phyloP scores from a whole-genome alignment of 2,329 filamentous ascomycete genomes.

The Fusarium coffeatum region DNA sequence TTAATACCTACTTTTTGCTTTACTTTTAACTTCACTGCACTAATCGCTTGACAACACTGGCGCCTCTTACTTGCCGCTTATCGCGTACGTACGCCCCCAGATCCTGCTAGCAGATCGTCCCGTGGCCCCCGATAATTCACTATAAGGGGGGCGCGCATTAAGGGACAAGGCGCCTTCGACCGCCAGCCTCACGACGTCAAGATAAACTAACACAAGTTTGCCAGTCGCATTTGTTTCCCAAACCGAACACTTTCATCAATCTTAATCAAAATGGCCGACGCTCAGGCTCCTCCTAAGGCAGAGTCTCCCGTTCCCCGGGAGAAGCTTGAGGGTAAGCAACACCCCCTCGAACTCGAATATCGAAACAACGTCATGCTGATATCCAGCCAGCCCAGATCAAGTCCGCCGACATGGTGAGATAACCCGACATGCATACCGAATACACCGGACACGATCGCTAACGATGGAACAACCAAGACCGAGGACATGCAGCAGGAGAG shows the following conservation, averaged over 20 bases:
- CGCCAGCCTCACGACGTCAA: slow-evolving; percentile 33
- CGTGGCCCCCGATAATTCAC: slow-evolving; percentile 5
- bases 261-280: slow-evolving; percentile 53
- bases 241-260: slow-evolving; percentile 22
- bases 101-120: slow-evolving; percentile 17
- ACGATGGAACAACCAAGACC: slow-evolving; percentile 68
- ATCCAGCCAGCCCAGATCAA: slow-evolving; percentile 84
- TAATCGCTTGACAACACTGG: slow-evolving; percentile 20
- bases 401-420: slow-evolving; percentile 94
- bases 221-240: slow-evolving; percentile 24
- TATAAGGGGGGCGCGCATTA: slow-evolving; percentile 28
- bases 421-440: slow-evolving; percentile 19
- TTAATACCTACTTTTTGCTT: slow-evolving; percentile 4
- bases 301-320: slow-evolving; percentile 68
- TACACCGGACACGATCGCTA: slow-evolving; percentile 41
- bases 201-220: slow-evolving; percentile 17
- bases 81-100: slow-evolving; percentile 28
- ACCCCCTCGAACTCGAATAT: background rate
- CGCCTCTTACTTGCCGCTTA: slow-evolving; percentile 18
- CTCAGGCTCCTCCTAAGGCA: slow-evolving; percentile 49
- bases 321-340: slow-evolving; percentile 77
- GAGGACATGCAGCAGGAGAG: slow-evolving; percentile 98
- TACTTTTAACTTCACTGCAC: slow-evolving; percentile 8
- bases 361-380: slow-evolving; percentile 22
- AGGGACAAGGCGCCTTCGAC: slow-evolving; percentile 35